phyloP scores from a whole-genome alignment of 2,329 filamentous ascomycete genomes.

The Colletotrichum theobromicola region DNA sequence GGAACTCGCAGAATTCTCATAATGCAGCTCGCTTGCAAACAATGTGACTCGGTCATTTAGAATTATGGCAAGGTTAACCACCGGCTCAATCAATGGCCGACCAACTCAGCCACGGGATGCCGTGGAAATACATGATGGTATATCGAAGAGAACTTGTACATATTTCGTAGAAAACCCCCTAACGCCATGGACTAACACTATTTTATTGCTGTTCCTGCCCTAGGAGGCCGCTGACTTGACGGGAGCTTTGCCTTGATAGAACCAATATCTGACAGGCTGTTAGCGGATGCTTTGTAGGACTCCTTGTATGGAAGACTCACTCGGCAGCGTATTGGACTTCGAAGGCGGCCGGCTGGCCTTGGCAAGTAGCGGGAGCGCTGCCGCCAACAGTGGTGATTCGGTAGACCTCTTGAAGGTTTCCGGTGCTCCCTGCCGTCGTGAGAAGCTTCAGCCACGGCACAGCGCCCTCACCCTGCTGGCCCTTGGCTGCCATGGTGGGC shows the following conservation, averaged over 20 bases:
- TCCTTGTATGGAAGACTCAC: constrained; percentile 61
- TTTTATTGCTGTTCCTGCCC: background rate
- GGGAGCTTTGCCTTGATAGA: constrained; percentile 27
- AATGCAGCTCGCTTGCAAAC: background rate
- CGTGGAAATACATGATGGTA: constrained; percentile 6
- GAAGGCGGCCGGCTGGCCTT: constrained; percentile 67
- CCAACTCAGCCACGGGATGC: background rate
- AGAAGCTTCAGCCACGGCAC: constrained; percentile 83
- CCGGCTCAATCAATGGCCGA: background rate
- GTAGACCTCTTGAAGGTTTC: constrained; percentile 77
- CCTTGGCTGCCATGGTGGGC: constrained; percentile 63
- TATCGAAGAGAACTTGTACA: background rate
- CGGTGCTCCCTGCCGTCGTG: constrained; percentile 58
- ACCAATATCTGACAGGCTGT: constrained; percentile 40
- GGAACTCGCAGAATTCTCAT: background rate
- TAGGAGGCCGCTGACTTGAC: background rate
- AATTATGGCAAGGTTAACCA: background rate
- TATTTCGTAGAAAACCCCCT: background rate
- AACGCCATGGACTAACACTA: background rate
- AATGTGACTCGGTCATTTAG: background rate
- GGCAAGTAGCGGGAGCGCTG: constrained; percentile 74
- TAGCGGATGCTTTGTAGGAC: background rate
- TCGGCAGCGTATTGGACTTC: constrained; percentile 82
- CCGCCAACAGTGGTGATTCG: constrained; percentile 86
- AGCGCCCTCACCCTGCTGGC: constrained; percentile 68